Percentiles rank a stretch among this genome's conserved stretches.
Evolutionary conservation across 441 rosid species (phyloP).

Genomic region (Bruguiera hainesii): DNA sequence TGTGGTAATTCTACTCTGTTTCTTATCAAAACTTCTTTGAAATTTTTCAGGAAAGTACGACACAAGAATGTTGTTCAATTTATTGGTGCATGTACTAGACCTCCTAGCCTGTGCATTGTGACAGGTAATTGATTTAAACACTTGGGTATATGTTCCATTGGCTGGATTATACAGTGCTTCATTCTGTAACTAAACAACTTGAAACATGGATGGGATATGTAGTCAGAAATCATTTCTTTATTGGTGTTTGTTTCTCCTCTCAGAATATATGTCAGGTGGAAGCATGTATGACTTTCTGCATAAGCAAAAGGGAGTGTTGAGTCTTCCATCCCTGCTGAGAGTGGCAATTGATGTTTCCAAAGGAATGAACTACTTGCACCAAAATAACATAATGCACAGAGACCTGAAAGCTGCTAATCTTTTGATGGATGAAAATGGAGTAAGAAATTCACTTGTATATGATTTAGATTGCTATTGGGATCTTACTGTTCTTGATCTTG

Average conservation of each 20-base stretch:
- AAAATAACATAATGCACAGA: conserved; percentile 52
- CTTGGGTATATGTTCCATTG: neutral
- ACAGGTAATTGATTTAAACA: conserved; percentile 38
- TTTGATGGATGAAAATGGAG: conserved; percentile 66
- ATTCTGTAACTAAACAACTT: neutral
- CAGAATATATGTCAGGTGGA: conserved; percentile 73
- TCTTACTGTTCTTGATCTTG: conserved; percentile 4
- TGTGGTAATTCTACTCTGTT: conserved; percentile 15
- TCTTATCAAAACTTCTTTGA: conserved; percentile 7
- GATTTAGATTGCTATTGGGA: conserved; percentile 7
- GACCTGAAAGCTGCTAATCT: conserved; percentile 70
- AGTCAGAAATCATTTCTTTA: conserved; percentile 3
- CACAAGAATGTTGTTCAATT: conserved; percentile 65
- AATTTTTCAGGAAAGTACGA: conserved; percentile 51
- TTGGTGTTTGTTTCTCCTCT: conserved; percentile 15
- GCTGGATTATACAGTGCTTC: neutral
- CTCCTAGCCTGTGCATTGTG: conserved; percentile 58
- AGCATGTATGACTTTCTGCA: conserved; percentile 64
- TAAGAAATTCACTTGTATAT: conserved; percentile 34
- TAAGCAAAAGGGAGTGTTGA: conserved; percentile 45
- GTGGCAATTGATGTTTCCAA: conserved; percentile 58
- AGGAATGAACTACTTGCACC: conserved; percentile 64
- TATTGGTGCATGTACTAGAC: conserved; percentile 66
- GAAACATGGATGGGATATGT: conserved; percentile 6
- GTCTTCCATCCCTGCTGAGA: conserved; percentile 48